Base-by-base conservation (phyloP, 441 rosid species). In the Arabidopsis hybrid region DNA sequence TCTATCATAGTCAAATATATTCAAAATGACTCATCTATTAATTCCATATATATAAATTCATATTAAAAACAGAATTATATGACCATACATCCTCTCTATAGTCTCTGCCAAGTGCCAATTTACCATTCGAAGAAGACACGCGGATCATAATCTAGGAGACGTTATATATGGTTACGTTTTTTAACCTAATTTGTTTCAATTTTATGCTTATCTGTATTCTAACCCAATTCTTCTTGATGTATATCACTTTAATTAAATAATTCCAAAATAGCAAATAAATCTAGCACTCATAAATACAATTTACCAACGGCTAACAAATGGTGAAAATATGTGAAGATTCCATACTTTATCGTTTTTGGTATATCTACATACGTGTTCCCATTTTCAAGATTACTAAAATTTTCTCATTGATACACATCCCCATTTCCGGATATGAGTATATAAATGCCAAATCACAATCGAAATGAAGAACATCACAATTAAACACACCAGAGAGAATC, bases 201-300 rank as follows among this genome's bases (percentile, higher is more conserved):
- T 42, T 43, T 50, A 17, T 71, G 43, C 3, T 61, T 0, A 55
- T 31, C 10, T 71, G 43, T 51, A 14, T 7, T 38, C 1, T 12
- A 71, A 16, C 26, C 5, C 1, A 39, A 50, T 17, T 21, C 29
- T 1, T 7, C 3, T 31, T 11, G 2, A 50, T 65, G 9, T 18
- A 29, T 4, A 21, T 7, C 34, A 39, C 26, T 39, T 39, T 16
- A 17, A 9, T 31, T 9, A 5, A 53, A 32, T 16, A 65, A 56
- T 21, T 49, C 52, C n/a, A 60, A 67, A 67, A n/a, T 21, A 51
- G 47, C 8, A 21, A 43, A 3, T 46, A 16, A 63, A 73, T 73
- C 77, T 57, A 52, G 35, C 35, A 43, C 58, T 67, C 17, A 18
- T 75, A 42, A 67, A 52, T 34, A 35, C 9, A 8, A 35, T n/a